Evolutionary conservation across 768 basidiomycete species (phyloP).

Genomic region (Amanita rimosa): DNA sequence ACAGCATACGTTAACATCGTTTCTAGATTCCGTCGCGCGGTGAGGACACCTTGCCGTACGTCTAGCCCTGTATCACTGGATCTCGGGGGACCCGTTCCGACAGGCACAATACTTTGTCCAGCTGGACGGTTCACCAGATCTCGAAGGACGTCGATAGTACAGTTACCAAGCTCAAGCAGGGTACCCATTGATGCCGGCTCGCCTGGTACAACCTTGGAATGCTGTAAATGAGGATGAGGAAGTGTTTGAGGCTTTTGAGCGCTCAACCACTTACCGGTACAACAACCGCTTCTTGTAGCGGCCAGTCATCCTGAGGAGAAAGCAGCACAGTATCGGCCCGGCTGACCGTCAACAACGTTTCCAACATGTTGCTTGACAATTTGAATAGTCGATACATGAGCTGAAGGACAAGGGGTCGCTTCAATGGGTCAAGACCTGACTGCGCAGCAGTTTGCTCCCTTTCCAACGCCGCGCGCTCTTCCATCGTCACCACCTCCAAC

Average conservation of each 20-base stretch:
- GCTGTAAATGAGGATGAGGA: slow-evolving; percentile 29
- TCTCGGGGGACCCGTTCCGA: slow-evolving; percentile 22
- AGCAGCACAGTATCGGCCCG: slow-evolving; percentile 57
- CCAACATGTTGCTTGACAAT: slow-evolving; percentile 57
- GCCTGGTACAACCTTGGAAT: slow-evolving; percentile 73
- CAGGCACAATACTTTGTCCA: slow-evolving; percentile 28
- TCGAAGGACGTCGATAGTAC: slow-evolving; percentile 62
- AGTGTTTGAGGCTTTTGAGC: background rate
- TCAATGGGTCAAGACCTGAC: slow-evolving; percentile 35
- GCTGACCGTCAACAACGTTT: slow-evolving; percentile 60
- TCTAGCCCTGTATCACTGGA: slow-evolving; percentile 26
- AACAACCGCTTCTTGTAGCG: slow-evolving; percentile 52
- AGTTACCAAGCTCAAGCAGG: slow-evolving; percentile 74
- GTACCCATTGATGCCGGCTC: slow-evolving; percentile 84
- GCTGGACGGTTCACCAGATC: slow-evolving; percentile 54
- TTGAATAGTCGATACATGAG: slow-evolving; percentile 64
- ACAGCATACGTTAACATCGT: slow-evolving; percentile 56
- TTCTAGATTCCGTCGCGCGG: slow-evolving; percentile 55
- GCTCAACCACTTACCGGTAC: slow-evolving; percentile 46
- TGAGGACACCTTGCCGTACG: slow-evolving; percentile 46
- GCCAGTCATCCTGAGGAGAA: slow-evolving; percentile 62
- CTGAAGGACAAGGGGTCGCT: slow-evolving; percentile 61
- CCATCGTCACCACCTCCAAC: slow-evolving; percentile 67
- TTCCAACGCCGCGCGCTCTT: slow-evolving; percentile 62
- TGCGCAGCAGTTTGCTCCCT: slow-evolving; percentile 42